Evolutionary conservation across 2,329 filamentous ascomycete genomes (phyloP).

Genomic region (Diaporthe vexans): DNA sequence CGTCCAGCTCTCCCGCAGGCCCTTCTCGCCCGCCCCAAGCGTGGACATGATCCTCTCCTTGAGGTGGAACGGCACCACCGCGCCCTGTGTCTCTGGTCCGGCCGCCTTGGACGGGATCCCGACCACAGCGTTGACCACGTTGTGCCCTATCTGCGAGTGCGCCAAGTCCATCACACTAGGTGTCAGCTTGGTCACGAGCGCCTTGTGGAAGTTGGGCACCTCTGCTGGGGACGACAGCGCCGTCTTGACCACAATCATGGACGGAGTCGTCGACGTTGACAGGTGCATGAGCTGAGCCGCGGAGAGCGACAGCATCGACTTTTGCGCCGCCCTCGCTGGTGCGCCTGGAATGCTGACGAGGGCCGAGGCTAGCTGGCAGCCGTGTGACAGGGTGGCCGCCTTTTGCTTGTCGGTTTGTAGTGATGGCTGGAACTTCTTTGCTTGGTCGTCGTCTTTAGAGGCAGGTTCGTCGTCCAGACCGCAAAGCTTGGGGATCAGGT

Average conservation of each 20-base stretch:
- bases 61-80: constrained; percentile 68
- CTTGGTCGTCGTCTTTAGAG: constrained; percentile 46
- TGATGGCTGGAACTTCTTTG: constrained; percentile 46
- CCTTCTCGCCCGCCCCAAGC: constrained; percentile 62
- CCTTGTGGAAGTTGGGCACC: constrained; percentile 69
- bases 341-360: constrained; percentile 82
- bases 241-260: constrained; percentile 64
- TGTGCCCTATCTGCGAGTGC: constrained; percentile 64
- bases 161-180: constrained; percentile 63
- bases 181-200: constrained; percentile 62
- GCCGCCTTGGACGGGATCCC: constrained; percentile 64
- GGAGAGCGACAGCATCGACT: constrained; percentile 74
- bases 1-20: constrained; percentile 66
- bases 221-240: constrained; percentile 63
- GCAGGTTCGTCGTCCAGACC: constrained; percentile 54
- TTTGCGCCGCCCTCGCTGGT: constrained; percentile 79
- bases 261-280: constrained; percentile 67
- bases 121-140: constrained; percentile 64
- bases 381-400: constrained; percentile 73
- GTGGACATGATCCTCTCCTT: constrained; percentile 68
- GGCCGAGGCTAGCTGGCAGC: constrained; percentile 83
- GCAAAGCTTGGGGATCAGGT: constrained; percentile 65
- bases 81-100: constrained; percentile 47
- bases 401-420: constrained; percentile 68
- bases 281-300: constrained; percentile 72